phyloP scores from a whole-genome alignment of 2,329 filamentous ascomycete genomes.

The Pseudopyricularia cyperi region DNA sequence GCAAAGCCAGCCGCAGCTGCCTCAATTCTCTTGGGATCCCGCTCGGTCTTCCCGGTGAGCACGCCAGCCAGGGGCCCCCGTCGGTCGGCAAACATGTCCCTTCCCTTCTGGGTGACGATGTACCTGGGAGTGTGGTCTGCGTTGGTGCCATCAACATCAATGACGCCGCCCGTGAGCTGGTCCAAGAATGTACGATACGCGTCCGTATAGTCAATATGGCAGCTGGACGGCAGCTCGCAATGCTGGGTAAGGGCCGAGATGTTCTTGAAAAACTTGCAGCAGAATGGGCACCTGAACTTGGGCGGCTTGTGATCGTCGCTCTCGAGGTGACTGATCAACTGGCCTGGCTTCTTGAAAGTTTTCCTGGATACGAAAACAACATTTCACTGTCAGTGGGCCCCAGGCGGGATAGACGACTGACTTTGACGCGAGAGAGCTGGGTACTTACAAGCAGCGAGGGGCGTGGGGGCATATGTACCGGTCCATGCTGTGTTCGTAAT shows the following conservation, averaged over 20 bases:
- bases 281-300: conserved; percentile 30
- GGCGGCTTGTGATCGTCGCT: conserved; percentile 24
- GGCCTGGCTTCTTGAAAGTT: conserved; percentile 19
- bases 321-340: conserved; percentile 28
- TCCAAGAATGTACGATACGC: conserved; percentile 24
- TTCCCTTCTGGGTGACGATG: conserved; percentile 8
- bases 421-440: neutral
- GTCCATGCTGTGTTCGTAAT: conserved; percentile 26
- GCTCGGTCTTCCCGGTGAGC: neutral
- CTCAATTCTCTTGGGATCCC: neutral
- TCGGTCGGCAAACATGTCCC: neutral
- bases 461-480: conserved; percentile 40
- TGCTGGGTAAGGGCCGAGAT: conserved; percentile 32
- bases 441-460: conserved; percentile 32
- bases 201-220: conserved; percentile 27
- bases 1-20: neutral
- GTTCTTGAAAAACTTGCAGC: conserved; percentile 25
- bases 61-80: neutral
- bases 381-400: neutral
- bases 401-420: neutral
- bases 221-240: conserved; percentile 28
- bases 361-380: conserved; percentile 19
- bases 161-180: conserved; percentile 24
- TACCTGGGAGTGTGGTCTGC: conserved; percentile 22
- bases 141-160: conserved; percentile 19